Evolutionary conservation across 1,139 yeast genomes (phyloP), one percentile per base, ranked within the genome.

Genomic region (Magnusiomyces ingens): DNA sequence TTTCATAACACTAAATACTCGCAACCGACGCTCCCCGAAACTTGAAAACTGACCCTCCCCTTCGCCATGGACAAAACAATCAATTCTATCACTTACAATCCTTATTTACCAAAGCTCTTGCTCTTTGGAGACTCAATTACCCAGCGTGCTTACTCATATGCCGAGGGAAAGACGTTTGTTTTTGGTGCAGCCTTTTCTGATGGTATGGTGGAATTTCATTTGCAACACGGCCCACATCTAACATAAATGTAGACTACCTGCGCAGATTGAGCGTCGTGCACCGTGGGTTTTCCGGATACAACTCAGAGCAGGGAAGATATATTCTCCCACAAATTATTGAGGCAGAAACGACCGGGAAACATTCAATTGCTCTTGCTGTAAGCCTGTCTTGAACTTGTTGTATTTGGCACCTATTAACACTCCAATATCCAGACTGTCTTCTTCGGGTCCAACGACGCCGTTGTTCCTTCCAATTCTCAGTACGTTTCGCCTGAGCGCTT

Each of bases 391-490:
- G 10, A 37, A 4, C 10, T 4, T 18, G 42, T 47, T 37, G 13
- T 12, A 36, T 6, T 13, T 35, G 26, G 17, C 44, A 11, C n/a
- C 43, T 52, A 18, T 29, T 48, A 29, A 36, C 40, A 13, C 26
- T 17, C n/a, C 37, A 19, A 42, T 17, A 26, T 21, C 13, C 35
- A 48, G 54, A 77, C 82, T 0, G 69, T 88, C 2, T 86, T 84
- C 66, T 80, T 85, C 61, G 96, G 96, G 1, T 77, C 94, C 11
- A 88, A 88, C 62, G 96, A 88, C 65, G 81, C 88, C 0, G 66
- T 32, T 4, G 60, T 72, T 2, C 22, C 15, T 12, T 70, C 68
- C 2, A 75, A 74, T 38, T 64, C 69, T 4, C 95, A 85, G 64
- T 71, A 72, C 21, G 87, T 85, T 1, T 75, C 78, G 1, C 48